Evolutionary conservation across 2,329 filamentous ascomycete genomes (phyloP).

Genomic region (Sporothrix brasiliensis): DNA sequence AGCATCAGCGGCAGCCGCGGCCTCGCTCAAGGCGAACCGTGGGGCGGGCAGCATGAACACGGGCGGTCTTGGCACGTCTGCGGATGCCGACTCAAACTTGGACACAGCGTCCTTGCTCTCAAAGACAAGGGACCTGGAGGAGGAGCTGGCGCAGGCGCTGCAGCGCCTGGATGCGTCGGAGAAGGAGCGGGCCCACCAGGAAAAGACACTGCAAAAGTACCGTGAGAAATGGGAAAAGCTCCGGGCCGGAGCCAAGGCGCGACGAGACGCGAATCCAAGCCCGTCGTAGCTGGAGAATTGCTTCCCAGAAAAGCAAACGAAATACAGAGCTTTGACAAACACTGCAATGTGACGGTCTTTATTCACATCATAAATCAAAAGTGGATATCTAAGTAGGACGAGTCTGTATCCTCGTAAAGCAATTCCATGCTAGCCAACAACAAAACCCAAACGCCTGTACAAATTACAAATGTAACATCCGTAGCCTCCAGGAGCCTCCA

Average conservation of each 20-base stretch:
- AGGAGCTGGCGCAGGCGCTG: constrained; percentile 60
- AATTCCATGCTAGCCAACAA: background rate
- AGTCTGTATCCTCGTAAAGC: background rate
- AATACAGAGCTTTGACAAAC: too few relatives aligned
- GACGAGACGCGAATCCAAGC: constrained; percentile 50
- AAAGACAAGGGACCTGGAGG: constrained; percentile 61
- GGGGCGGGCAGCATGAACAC: constrained; percentile 20
- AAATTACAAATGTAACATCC: background rate
- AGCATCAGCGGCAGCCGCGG: constrained; percentile 6
- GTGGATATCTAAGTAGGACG: background rate
- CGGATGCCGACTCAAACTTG: constrained; percentile 34
- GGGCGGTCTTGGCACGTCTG: background rate
- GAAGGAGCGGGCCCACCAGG: constrained; percentile 59
- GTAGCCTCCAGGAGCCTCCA: too few relatives aligned
- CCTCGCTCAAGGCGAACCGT: constrained; percentile 27
- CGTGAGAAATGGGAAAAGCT: constrained; percentile 64
- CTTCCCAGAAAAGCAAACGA: background rate
- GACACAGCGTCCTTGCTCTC: constrained; percentile 51
- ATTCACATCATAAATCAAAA: background rate
- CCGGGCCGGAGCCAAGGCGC: constrained; percentile 63
- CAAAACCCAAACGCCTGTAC: background rate
- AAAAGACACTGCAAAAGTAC: constrained; percentile 61
- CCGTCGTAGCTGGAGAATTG: constrained; percentile 39
- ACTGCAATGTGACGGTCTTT: background rate
- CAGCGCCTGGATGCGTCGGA: constrained; percentile 69